phyloP scores from a whole-genome alignment of 129 eudicot species.

The Flaveria brownii region DNA sequence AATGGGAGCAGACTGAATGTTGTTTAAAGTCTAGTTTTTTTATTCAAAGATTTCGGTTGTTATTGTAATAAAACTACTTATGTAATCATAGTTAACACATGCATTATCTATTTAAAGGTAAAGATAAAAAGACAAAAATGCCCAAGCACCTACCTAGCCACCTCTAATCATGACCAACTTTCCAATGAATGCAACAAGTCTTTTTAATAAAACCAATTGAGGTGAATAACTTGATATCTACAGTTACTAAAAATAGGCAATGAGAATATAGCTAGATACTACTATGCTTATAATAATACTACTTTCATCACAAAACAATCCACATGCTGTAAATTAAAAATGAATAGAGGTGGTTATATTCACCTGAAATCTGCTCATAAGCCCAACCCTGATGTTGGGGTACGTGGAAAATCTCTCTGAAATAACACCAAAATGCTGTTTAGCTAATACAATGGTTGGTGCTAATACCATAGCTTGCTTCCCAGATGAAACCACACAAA shows the following conservation, averaged over 20 bases:
- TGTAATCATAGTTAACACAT: neutral
- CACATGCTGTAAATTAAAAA: constrained; percentile 14
- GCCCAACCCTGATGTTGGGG: constrained; percentile 74
- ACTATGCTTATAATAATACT: neutral
- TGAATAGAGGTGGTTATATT: neutral
- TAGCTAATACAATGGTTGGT: constrained; percentile 92
- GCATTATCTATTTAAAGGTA: neutral
- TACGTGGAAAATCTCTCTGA: constrained; percentile 82
- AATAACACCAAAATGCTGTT: constrained; percentile 85
- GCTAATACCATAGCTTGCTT: constrained; percentile 96
- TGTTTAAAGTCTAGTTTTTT: constrained; percentile 9
- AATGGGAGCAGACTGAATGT: constrained; percentile 7
- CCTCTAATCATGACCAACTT: constrained; percentile 3
- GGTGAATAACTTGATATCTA: constrained; percentile 9
- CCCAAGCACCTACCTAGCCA: neutral
- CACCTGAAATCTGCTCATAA: constrained; percentile 98
- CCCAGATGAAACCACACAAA: constrained; percentile 84
- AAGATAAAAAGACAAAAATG: neutral
- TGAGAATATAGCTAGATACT: constrained; percentile 9
- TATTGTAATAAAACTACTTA: neutral
- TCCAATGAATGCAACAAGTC: constrained; percentile 4
- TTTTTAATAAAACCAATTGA: neutral
- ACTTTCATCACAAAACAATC: neutral
- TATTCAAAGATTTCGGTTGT: neutral
- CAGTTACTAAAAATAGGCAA: neutral